Conservation (phyloP, 768 basidiomycete species). For the Auriculariales sp. region DNA sequence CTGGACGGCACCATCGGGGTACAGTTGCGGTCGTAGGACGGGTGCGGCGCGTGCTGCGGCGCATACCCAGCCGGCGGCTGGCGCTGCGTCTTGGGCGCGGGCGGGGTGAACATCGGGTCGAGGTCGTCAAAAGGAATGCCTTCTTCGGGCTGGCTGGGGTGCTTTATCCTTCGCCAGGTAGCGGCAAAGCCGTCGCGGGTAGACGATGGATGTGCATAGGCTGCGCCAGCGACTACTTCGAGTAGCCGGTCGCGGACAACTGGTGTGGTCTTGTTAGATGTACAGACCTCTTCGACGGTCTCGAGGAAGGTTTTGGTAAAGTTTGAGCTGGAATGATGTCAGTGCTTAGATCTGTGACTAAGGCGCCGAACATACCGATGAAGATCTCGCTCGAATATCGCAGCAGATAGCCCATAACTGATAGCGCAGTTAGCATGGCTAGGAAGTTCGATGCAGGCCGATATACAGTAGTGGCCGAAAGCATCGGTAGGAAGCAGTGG, state of each 20-base stretch:
- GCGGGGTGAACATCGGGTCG: slow-evolving; percentile 69
- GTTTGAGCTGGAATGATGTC: slow-evolving; percentile 33
- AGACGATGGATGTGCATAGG: slow-evolving; percentile 31
- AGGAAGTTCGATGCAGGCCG: neutral
- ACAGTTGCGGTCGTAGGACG: too few relatives aligned
- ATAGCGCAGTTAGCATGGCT: neutral
- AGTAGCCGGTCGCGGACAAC: slow-evolving; percentile 70
- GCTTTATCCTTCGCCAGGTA: slow-evolving; percentile 72
- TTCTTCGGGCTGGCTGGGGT: slow-evolving; percentile 67
- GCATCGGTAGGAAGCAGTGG: too few relatives aligned
- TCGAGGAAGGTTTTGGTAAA: slow-evolving; percentile 64
- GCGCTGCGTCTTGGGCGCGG: slow-evolving; percentile 26
- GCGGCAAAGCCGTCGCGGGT: slow-evolving; percentile 43
- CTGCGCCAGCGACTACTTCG: slow-evolving; percentile 71
- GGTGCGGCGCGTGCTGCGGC: slow-evolving; percentile 4
- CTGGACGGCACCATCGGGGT: too few relatives aligned
- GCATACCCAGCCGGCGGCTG: too few relatives aligned
- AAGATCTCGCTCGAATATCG: slow-evolving; percentile 65
- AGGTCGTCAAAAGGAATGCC: slow-evolving; percentile 68
- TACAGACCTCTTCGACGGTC: slow-evolving; percentile 59
- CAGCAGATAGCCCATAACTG: slow-evolving; percentile 84
- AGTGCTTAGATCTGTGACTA: too few relatives aligned
- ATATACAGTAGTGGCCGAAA: too few relatives aligned
- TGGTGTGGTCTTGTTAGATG: slow-evolving; percentile 48
- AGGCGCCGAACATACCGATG: too few relatives aligned